phyloP scores from a whole-genome alignment of 768 basidiomycete species.

The Agaricus subrufescens region DNA sequence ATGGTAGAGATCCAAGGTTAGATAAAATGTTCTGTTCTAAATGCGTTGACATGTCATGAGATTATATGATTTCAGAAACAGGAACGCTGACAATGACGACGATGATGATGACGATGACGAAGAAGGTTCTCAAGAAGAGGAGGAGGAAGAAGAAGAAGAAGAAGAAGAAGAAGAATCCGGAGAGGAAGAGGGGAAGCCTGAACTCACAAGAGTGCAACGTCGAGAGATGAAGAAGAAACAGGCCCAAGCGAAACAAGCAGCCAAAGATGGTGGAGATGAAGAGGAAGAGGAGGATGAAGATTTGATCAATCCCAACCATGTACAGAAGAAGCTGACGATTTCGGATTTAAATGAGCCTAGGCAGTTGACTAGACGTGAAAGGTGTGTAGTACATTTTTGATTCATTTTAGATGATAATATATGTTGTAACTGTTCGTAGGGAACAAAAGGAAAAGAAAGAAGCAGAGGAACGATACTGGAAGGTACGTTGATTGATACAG shows the following conservation, averaged over 20 bases:
- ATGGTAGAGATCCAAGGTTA: constrained; percentile 10
- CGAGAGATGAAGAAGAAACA: constrained; percentile 84
- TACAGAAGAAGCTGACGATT: constrained; percentile 70
- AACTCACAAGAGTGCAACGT: constrained; percentile 67
- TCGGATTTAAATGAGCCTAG: constrained; percentile 64
- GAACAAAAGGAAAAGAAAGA: constrained; percentile 93
- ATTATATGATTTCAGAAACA: constrained; percentile 16
- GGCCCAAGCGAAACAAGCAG: constrained; percentile 44
- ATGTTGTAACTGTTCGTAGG: constrained; percentile 32
- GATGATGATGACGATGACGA: constrained; percentile 36
- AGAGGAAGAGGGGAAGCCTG: constrained; percentile 41
- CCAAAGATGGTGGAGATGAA: constrained; percentile 36
- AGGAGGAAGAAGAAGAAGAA: constrained; percentile 34
- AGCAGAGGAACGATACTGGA: constrained; percentile 83
- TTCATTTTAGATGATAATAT: not conserved
- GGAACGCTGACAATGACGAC: constrained; percentile 27
- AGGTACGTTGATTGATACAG: constrained; percentile 39
- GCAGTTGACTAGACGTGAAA: constrained; percentile 61
- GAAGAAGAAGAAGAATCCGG: constrained; percentile 33
- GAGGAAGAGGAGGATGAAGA: constrained; percentile 59
- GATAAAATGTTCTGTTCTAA: not conserved
- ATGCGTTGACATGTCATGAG: not conserved
- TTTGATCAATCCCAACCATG: constrained; percentile 76
- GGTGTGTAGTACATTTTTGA: constrained; percentile 30
- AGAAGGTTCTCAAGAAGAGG: constrained; percentile 35